These are phyloP conservation scores for Penicillium sp. DNA, from an alignment of 2,329 filamentous ascomycete species.

Conservation along the genomic window DNA sequence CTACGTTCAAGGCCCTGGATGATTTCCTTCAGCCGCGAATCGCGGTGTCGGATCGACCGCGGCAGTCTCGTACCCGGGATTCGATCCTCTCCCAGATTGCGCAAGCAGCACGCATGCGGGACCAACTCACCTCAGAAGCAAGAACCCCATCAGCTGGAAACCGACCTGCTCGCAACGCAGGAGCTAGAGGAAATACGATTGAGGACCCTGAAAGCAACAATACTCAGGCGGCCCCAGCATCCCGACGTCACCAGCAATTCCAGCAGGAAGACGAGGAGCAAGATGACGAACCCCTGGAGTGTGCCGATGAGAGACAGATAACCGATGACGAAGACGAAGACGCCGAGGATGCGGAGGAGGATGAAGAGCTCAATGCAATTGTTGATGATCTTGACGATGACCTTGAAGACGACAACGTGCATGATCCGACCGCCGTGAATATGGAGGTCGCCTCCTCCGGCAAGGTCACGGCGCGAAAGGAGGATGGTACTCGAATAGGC, in stretches of 20 bases:
- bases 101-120: conserved; percentile 65
- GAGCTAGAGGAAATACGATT: conserved; percentile 31
- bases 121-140: conserved; percentile 40
- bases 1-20: conserved; percentile 94
- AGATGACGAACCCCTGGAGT: conserved; percentile 75
- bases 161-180: conserved; percentile 15
- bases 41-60: conserved; percentile 72
- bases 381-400: conserved; percentile 90
- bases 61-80: conserved; percentile 59
- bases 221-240: conserved; percentile 47
- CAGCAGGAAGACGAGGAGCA: conserved; percentile 61
- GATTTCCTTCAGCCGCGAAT: conserved; percentile 94
- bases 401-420: conserved; percentile 70
- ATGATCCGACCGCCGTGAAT: conserved; percentile 84
- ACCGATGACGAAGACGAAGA: conserved; percentile 69
- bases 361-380: conserved; percentile 73
- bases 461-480: conserved; percentile 86
- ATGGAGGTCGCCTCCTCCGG: conserved; percentile 85
- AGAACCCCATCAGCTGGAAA: conserved; percentile 19
- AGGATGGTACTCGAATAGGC: conserved; percentile 82
- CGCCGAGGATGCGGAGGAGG: conserved; percentile 56
- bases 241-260: conserved; percentile 63
- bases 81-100: conserved; percentile 72
- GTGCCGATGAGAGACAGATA: conserved; percentile 86
- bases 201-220: conserved; percentile 43